phyloP scores from a whole-genome alignment of 495 filamentous ascomycete genomes.

The Trichoderma gamsii region DNA sequence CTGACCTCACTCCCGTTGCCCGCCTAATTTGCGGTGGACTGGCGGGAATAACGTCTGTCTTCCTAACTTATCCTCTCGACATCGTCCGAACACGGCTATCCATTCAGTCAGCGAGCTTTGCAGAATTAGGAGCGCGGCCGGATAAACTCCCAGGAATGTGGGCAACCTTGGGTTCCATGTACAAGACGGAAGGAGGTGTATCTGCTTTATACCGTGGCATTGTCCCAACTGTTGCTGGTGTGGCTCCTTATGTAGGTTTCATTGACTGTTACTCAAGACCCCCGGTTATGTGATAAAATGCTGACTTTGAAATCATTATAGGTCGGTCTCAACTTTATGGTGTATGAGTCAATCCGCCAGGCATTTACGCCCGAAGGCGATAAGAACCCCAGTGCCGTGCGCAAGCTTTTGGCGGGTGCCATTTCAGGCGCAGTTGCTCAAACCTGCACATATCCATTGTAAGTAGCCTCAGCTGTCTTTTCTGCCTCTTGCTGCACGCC shows the following conservation, averaged over 20 bases:
- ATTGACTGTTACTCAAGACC: constrained; percentile 6
- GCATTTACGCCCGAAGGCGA: constrained; percentile 85
- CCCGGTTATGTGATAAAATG: constrained; percentile 6
- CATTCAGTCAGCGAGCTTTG: constrained; percentile 92
- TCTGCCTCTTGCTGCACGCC: background rate
- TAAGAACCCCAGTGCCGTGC: constrained; percentile 66
- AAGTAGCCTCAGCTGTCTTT: constrained; percentile 31
- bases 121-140: constrained; percentile 53
- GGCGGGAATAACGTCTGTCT: constrained; percentile 90
- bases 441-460: constrained; percentile 98
- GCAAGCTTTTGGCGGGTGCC: constrained; percentile 85
- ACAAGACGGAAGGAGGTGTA: constrained; percentile 82
- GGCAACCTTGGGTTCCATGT: constrained; percentile 73
- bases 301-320: constrained; percentile 33
- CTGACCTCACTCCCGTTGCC: constrained; percentile 58
- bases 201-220: constrained; percentile 85
- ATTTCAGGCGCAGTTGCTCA: constrained; percentile 94
- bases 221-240: constrained; percentile 85
- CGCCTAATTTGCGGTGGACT: constrained; percentile 79
- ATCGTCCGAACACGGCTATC: constrained; percentile 94
- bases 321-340: constrained; percentile 98
- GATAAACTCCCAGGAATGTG: constrained; percentile 89
- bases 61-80: constrained; percentile 74
- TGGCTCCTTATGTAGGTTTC: constrained; percentile 80
- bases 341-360: constrained; percentile 80